Base-by-base conservation (phyloP, 1,284 basidiomycete species). In the Leccinum fallax region DNA sequence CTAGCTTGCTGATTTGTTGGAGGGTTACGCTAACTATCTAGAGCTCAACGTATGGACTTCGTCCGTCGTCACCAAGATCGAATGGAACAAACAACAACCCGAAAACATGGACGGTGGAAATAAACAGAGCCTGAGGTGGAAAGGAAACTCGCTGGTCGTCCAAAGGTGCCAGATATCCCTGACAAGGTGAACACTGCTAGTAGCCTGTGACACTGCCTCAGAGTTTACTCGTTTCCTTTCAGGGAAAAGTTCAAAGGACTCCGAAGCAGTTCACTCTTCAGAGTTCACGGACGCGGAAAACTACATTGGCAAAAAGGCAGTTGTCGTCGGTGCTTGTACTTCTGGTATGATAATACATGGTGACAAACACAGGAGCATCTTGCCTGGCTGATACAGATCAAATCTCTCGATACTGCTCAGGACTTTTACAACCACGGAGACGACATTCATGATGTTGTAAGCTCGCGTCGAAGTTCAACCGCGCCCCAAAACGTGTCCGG, bases 1-100 rank as follows among this genome's bases (percentile, higher is more conserved):
- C 24, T 49, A 79, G 80, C 78, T 88, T 19, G 87, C 83, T 6
- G 81, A 85, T 65, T 88, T 84, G 83, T 74, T 88, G 53, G 87
- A 88, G 66, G 76, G 76, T 30, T 88, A 87, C 62, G 84, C 83
- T 4, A 76, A 81, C 5, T 69, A 76, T 5, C 76, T 87, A 58
- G 86, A 87, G 62, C 76, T 87, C 46, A 82, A 86, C 67, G 77
- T 84, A 43, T 88, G 86, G 87, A 81, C 78, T 0, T 75, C 79
- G 5, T 77, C 84, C 2, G 77, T 69, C 4, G 74, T 84, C 16
- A 74, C 70, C 10, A 73, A 72, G 38, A 75, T 81, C 5, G 64
- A 70, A 8, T 81, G 75, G 68, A 63, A 81, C 60, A 68, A 63
- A 81, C 60, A 68, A 75, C 13, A 43, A 55, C 21, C 61, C 70